These are phyloP conservation scores for Candida dubliniensis DNA, from an alignment of 1,139 yeast species.

Conservation along the genomic window DNA sequence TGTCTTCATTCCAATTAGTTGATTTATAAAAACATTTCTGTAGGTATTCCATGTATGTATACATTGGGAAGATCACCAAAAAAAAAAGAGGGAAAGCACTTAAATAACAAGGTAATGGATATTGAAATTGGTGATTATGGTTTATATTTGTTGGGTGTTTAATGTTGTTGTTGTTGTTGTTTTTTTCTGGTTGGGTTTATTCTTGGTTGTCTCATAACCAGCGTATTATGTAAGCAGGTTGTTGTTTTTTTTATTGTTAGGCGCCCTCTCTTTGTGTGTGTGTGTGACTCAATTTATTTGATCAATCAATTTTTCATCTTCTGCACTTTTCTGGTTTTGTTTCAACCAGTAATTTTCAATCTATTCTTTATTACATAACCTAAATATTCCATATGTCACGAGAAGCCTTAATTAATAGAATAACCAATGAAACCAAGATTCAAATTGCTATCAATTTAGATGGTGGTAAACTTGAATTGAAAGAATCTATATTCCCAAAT, in stretches of 20 bases:
- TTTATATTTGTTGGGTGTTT: too few relatives aligned
- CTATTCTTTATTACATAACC: conserved; percentile 1
- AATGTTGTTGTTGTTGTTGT: background rate
- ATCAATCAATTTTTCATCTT: too few relatives aligned
- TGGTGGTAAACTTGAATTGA: conserved; percentile 72
- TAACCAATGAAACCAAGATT: conserved; percentile 91
- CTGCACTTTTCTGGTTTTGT: background rate
- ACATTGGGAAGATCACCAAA: conserved; percentile 42
- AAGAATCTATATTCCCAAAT: conserved; percentile 50
- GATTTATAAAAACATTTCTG: conserved; percentile 66
- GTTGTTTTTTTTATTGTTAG: background rate
- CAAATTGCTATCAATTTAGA: conserved; percentile 81
- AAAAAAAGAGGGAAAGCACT: background rate
- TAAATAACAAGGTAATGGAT: too few relatives aligned
- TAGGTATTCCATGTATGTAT: conserved; percentile 82
- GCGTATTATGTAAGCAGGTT: too few relatives aligned
- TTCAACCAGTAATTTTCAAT: conserved; percentile 1
- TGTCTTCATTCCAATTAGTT: conserved; percentile 77
- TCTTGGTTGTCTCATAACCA: background rate
- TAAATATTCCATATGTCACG: conserved; percentile 2
- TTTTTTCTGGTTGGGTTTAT: background rate
- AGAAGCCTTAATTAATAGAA: conserved; percentile 47
- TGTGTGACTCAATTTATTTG: too few relatives aligned
- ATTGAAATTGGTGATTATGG: too few relatives aligned
- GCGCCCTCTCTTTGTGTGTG: background rate